Percentiles rank a stretch among this genome's conserved stretches.
Conservation (phyloP, 108 stramenopile species). For the Aurantiochytrium sp. region DNA sequence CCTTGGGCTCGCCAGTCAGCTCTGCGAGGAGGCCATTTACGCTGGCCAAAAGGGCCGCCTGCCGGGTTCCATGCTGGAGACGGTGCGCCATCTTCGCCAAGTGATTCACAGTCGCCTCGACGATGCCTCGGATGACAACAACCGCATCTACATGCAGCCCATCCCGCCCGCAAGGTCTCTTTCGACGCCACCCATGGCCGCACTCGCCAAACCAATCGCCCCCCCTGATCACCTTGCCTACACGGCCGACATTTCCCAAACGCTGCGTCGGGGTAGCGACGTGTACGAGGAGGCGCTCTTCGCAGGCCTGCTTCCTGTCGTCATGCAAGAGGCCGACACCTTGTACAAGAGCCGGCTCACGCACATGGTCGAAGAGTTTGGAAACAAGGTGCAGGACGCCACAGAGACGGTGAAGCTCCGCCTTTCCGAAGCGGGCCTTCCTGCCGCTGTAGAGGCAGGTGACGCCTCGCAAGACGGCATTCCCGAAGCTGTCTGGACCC, state of each 20-base stretch:
- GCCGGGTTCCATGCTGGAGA: background rate
- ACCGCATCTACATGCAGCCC: constrained; percentile 22
- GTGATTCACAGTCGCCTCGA: background rate
- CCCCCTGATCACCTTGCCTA: background rate
- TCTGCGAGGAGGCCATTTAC: background rate
- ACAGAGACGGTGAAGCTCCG: background rate
- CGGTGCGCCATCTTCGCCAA: background rate
- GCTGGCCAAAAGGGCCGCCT: background rate
- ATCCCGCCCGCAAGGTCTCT: background rate
- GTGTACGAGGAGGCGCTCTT: background rate
- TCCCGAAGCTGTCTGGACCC: constrained; percentile 2
- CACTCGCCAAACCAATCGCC: background rate
- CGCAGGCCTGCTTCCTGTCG: background rate
- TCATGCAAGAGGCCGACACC: background rate
- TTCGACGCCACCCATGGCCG: background rate
- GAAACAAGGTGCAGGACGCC: constrained; percentile 10
- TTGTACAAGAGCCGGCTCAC: background rate
- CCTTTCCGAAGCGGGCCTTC: background rate
- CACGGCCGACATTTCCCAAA: background rate
- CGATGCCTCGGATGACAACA: constrained; percentile 20
- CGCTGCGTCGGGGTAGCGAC: background rate
- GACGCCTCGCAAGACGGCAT: background rate
- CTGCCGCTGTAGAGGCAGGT: background rate
- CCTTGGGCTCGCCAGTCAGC: background rate
- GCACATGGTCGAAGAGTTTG: background rate